phyloP scores from a whole-genome alignment of 768 basidiomycete genomes.

The Boletus vermiculosoides region DNA sequence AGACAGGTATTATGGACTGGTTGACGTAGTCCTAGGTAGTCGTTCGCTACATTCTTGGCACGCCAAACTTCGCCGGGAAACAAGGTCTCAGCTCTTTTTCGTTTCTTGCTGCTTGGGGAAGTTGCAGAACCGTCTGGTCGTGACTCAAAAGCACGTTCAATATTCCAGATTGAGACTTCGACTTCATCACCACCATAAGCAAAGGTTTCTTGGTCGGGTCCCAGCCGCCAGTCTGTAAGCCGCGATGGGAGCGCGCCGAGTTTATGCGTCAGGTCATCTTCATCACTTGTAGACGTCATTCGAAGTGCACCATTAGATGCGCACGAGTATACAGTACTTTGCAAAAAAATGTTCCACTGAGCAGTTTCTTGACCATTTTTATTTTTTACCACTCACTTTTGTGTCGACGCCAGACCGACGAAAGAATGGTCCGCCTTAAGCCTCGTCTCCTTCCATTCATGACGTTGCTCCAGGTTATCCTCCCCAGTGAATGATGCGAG shows the following conservation, averaged over 20 bases:
- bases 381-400: conserved; percentile 42
- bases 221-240: conserved; percentile 65
- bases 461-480: conserved; percentile 38
- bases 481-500: conserved; percentile 45
- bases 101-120: conserved; percentile 36
- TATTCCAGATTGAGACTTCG: conserved; percentile 78
- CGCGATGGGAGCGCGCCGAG: conserved; percentile 60
- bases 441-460: conserved; percentile 66
- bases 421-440: conserved; percentile 52
- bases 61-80: conserved; percentile 81
- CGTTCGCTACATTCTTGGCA: conserved; percentile 83
- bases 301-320: conserved; percentile 75
- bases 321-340: conserved; percentile 58
- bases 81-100: conserved; percentile 57
- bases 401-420: conserved; percentile 55
- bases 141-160: conserved; percentile 51
- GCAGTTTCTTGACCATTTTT: not conserved
- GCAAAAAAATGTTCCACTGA: not conserved
- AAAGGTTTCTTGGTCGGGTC: conserved; percentile 53
- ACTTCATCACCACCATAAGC: conserved; percentile 87
- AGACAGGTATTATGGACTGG: conserved; percentile 75
- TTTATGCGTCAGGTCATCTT: conserved; percentile 20
- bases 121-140: conserved; percentile 17
- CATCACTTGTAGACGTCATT: conserved; percentile 37
- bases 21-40: conserved; percentile 69